Evolutionary conservation across 2,329 filamentous ascomycete species (phyloP).

Genomic region (Torrubiella hemipterigena): DNA sequence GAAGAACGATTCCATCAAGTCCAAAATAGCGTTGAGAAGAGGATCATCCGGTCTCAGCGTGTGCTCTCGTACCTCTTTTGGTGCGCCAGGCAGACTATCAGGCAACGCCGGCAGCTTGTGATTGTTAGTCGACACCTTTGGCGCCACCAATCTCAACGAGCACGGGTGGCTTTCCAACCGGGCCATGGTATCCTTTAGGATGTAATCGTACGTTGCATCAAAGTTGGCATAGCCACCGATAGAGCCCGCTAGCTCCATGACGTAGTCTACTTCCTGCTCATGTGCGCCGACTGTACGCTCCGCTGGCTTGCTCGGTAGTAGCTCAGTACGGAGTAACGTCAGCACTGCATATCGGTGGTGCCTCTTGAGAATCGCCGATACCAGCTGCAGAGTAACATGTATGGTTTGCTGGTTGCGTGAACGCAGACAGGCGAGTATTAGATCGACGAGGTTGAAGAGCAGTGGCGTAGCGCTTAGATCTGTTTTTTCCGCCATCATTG

Average conservation of each 20-base stretch:
- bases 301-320: constrained; percentile 37
- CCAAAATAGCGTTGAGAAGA: constrained; percentile 52
- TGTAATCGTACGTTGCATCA: constrained; percentile 59
- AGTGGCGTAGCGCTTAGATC: constrained; percentile 67
- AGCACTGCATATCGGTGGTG: constrained; percentile 80
- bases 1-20: constrained; percentile 70
- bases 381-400: constrained; percentile 74
- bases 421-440: constrained; percentile 73
- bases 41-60: constrained; percentile 51
- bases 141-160: constrained; percentile 55
- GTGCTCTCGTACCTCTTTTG: constrained; percentile 48
- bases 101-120: constrained; percentile 43
- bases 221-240: constrained; percentile 60
- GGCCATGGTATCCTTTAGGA: constrained; percentile 59
- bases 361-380: constrained; percentile 74
- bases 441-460: constrained; percentile 85
- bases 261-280: constrained; percentile 60
- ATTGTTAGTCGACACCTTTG: constrained; percentile 44
- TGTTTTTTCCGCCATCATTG: constrained; percentile 62
- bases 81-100: constrained; percentile 45
- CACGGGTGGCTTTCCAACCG: constrained; percentile 63
- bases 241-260: constrained; percentile 55
- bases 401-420: constrained; percentile 84
- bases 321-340: constrained; percentile 59
- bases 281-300: constrained; percentile 62